Base-by-base conservation (phyloP, 2,329 filamentous ascomycete genomes). In the Harringtonia lauricola region DNA sequence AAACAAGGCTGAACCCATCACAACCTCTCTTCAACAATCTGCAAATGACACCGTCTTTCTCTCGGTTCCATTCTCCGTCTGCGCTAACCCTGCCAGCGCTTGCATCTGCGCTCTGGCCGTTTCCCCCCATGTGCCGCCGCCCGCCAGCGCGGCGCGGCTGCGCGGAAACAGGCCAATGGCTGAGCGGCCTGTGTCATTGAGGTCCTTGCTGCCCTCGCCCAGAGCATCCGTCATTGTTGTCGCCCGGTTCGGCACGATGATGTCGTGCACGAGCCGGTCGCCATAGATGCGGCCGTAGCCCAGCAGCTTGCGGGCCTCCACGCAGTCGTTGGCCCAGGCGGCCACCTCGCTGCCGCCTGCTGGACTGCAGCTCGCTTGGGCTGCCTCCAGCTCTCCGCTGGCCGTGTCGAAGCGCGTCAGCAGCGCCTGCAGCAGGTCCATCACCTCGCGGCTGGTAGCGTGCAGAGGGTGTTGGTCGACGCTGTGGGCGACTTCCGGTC, bases 251-350 rank as follows among this genome's bases (percentile, higher is more conserved):
- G 51, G 51, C 12, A 51, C 45, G 12, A 53, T 43, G 9, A 51
- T 50, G 18, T 47, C 43, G 29, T 45, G 48, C 28, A 49, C 47
- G 10, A 53, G 39, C 4, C 46, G 42, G 17, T 51, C 51, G 33
- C 50, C 51, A 44, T 52, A 53, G 4, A 40, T 31, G 3, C 49
- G 48, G n/a, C 51, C 51, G 36, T 49, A 53, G 3, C n/a, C 14
- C 1, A 53, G 36, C 15, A 52, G 45, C 44, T 46, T 48, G 34
- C 36, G 46, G 10, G 47, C 46, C 29, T 52, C 46, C 18, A 28
- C 36, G 21, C 43, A 38, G 46, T 53, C 51, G 12, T 47, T 47
- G 19, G 41, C 33, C 51, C 51, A 53, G 15, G 43, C 39, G 21
- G 12, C 31, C 10, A 5, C 22, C 4, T 5, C 18, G 3, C 7